Evolutionary conservation across 2,329 filamentous ascomycete species (phyloP).

Genomic region (Pseudogymnoascus destructans): DNA sequence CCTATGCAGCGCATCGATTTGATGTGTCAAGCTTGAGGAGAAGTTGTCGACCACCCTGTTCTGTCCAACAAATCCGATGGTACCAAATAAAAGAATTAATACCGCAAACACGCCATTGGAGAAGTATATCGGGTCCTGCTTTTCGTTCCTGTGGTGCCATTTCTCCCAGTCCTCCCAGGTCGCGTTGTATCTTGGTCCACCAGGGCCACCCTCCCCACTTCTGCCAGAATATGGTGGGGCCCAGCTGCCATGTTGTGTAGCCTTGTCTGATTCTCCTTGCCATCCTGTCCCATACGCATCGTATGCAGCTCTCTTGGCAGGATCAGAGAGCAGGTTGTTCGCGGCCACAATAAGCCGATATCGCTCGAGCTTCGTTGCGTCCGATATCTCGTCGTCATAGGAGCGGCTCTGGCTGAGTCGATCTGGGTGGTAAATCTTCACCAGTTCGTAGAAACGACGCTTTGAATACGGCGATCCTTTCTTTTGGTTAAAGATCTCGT

Average conservation of each 20-base stretch:
- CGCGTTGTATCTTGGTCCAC: slow-evolving; percentile 54
- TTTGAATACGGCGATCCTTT: slow-evolving; percentile 65
- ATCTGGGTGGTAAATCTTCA: slow-evolving; percentile 94
- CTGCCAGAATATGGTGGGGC: slow-evolving; percentile 12
- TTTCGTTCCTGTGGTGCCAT: slow-evolving; percentile 48
- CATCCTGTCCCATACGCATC: slow-evolving; percentile 75
- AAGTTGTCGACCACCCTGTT: slow-evolving; percentile 53
- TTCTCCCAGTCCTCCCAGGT: slow-evolving; percentile 98
- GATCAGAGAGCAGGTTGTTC: slow-evolving; percentile 76
- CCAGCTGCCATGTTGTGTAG: slow-evolving; percentile 15
- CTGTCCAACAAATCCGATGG: slow-evolving; percentile 60
- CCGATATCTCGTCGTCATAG: slow-evolving; percentile 36
- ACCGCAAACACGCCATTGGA: slow-evolving; percentile 68
- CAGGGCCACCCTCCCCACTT: slow-evolving; percentile 19
- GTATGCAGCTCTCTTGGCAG: slow-evolving; percentile 65
- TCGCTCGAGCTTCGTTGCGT: slow-evolving; percentile 61
- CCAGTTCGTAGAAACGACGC: slow-evolving; percentile 72
- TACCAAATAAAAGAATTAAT: slow-evolving; percentile 55
- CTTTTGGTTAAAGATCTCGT: slow-evolving; percentile 63
- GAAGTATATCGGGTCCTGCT: slow-evolving; percentile 49
- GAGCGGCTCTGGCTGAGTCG: slow-evolving; percentile 32
- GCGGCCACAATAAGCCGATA: slow-evolving; percentile 83
- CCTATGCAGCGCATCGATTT: slow-evolving; percentile 53
- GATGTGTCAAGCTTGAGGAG: slow-evolving; percentile 48
- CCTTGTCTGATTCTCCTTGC: slow-evolving; percentile 35